A percentile compares a stretch with the other conserved stretches of the same genome.
Conservation (phyloP, 495 filamentous ascomycete genomes). For the Xanthoparmelia taractica region DNA sequence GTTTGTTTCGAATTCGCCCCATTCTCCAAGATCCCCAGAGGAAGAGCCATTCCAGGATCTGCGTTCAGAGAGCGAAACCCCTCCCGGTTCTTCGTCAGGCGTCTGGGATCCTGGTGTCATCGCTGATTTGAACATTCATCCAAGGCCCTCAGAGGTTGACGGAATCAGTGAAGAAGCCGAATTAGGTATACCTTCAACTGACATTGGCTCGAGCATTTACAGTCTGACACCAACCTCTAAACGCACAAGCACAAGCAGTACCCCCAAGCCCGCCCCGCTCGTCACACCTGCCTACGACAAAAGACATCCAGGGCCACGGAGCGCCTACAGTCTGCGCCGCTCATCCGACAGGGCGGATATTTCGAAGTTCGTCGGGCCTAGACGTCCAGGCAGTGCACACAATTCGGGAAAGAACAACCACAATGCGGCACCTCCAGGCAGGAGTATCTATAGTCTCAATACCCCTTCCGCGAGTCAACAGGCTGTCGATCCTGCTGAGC, state of each 20-base stretch:
- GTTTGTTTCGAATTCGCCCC: slow-evolving; percentile 35
- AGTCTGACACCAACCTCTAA: slow-evolving; percentile 28
- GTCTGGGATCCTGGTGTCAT: slow-evolving; percentile 40
- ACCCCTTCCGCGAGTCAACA: slow-evolving; percentile 12
- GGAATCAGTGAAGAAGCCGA: slow-evolving; percentile 14
- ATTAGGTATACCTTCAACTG: slow-evolving; percentile 29
- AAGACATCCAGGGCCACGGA: slow-evolving; percentile 36
- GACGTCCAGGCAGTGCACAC: slow-evolving; percentile 35
- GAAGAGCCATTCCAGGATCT: slow-evolving; percentile 31
- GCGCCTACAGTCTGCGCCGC: slow-evolving; percentile 42
- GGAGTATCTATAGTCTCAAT: slow-evolving; percentile 27
- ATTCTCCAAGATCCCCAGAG: slow-evolving; percentile 35
- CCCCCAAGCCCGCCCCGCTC: slow-evolving; percentile 39
- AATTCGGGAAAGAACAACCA: slow-evolving; percentile 13
- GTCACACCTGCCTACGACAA: slow-evolving; percentile 42
- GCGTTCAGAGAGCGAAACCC: slow-evolving; percentile 36
- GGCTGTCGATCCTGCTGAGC: slow-evolving; percentile 4
- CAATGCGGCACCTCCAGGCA: slow-evolving; percentile 20
- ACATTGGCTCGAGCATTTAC: slow-evolving; percentile 38
- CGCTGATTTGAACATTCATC: background rate
- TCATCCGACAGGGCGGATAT: slow-evolving; percentile 42
- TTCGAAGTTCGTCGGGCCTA: slow-evolving; percentile 35
- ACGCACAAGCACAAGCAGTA: slow-evolving; percentile 37
- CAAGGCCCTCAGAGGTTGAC: slow-evolving; percentile 6
- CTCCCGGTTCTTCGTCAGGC: slow-evolving; percentile 46